Percentiles rank a stretch among this genome's conserved stretches.
These are phyloP conservation scores for Pseudocercospora musae DNA, from an alignment of 2,329 filamentous ascomycete species.

Conservation along the genomic window DNA sequence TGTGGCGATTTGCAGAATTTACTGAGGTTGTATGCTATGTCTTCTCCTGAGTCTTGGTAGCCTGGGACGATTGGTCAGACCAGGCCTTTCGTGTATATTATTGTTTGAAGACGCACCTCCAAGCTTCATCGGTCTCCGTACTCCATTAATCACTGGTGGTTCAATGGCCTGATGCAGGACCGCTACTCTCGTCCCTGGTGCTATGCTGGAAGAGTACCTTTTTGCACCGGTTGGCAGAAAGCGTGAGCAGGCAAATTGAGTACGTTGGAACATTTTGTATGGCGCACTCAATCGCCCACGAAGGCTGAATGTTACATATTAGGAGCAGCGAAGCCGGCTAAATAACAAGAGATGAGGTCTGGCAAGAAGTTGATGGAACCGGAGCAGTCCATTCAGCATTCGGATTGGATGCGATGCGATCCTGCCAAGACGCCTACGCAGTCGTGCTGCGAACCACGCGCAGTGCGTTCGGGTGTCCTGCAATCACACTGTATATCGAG, in stretches of 20 bases:
- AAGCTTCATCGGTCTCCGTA: conserved; percentile 50
- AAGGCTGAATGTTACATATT: neutral
- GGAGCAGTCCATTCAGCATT: neutral
- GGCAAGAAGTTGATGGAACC: neutral
- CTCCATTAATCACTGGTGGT: conserved; percentile 47
- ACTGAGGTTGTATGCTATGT: conserved; percentile 46
- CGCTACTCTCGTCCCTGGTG: conserved; percentile 37
- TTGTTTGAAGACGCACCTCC: conserved; percentile 36
- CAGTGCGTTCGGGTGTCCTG: neutral
- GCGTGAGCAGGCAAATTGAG: neutral
- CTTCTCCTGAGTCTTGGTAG: conserved; percentile 49
- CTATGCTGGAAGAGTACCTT: neutral
- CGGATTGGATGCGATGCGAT: neutral
- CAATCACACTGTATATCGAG: neutral
- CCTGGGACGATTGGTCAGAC: conserved; percentile 32
- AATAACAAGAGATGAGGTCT: neutral
- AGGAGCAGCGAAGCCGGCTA: neutral
- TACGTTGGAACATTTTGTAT: neutral
- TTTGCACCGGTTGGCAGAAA: neutral
- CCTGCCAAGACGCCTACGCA: neutral
- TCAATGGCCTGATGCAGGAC: conserved; percentile 49
- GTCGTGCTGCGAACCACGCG: neutral
- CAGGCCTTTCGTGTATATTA: neutral
- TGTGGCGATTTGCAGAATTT: conserved; percentile 30
- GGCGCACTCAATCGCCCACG: neutral